These are phyloP conservation scores for Citropsis articulata DNA, from an alignment of 345 rosid species.

Conservation along the genomic window DNA sequence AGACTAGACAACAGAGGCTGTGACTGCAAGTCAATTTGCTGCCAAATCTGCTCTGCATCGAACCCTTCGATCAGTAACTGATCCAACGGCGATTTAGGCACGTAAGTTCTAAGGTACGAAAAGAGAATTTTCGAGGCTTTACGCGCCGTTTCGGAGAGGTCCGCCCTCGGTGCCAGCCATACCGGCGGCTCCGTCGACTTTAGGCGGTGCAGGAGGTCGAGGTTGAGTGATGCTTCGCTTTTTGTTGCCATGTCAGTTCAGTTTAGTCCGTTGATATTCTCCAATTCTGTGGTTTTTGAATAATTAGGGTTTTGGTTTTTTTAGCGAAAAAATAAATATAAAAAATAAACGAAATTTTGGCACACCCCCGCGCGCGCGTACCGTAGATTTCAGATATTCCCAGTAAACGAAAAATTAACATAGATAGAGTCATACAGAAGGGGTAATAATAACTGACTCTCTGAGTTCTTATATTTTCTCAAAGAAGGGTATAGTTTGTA, in stretches of 20 bases:
- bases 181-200: slow-evolving; percentile 65
- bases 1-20: slow-evolving; percentile 53
- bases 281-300: not conserved
- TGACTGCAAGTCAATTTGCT: slow-evolving; percentile 81
- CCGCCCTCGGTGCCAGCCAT: slow-evolving; percentile 61
- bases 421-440: no score
- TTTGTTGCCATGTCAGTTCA: slow-evolving; percentile 32
- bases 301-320: slow-evolving; percentile 9
- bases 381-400: no score
- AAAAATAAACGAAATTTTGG: not conserved
- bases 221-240: slow-evolving; percentile 28
- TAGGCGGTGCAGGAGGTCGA: slow-evolving; percentile 50
- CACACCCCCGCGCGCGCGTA: no score
- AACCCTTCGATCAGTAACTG: slow-evolving; percentile 67
- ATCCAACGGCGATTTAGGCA: slow-evolving; percentile 69
- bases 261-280: not conserved
- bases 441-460: no score
- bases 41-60: slow-evolving; percentile 96
- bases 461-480: no score
- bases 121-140: slow-evolving; percentile 60
- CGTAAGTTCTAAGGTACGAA: slow-evolving; percentile 45
- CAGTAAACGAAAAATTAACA: no score
- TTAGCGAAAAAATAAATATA: not conserved
- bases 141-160: slow-evolving; percentile 51
- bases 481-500: no score